Evolutionary conservation across 202 grass and related monocot genomes (phyloP).

Genomic region (Carex sylvatica): DNA sequence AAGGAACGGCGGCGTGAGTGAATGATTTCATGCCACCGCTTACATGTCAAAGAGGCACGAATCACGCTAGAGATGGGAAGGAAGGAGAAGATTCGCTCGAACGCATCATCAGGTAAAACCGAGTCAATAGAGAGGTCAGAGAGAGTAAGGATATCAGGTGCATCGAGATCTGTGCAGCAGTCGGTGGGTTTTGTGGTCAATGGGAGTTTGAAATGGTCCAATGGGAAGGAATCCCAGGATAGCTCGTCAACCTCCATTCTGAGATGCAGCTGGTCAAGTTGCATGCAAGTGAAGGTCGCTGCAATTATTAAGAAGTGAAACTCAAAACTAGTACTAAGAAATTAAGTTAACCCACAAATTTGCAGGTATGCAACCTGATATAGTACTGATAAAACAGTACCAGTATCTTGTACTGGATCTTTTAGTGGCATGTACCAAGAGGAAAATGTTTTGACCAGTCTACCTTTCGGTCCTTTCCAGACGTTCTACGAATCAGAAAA

Average conservation of each 20-base stretch:
- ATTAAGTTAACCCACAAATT: not conserved
- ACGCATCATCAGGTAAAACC: slow-evolving; percentile 63
- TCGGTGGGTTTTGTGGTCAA: not conserved
- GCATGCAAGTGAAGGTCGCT: slow-evolving; percentile 32
- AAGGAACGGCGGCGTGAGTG: slow-evolving; percentile 54
- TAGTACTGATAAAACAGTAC: not conserved
- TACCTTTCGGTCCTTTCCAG: not conserved
- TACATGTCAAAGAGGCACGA: slow-evolving; percentile 60
- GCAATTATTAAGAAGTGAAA: slow-evolving; percentile 28
- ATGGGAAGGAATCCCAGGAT: slow-evolving; percentile 51
- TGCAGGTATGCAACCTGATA: not conserved
- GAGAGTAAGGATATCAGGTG: slow-evolving; percentile 35
- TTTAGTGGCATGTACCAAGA: not conserved
- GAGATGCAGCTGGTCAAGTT: not conserved
- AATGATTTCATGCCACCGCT: slow-evolving; percentile 67
- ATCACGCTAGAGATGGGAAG: slow-evolving; percentile 69
- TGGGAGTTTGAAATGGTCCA: slow-evolving; percentile 32
- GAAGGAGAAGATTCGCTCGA: slow-evolving; percentile 77
- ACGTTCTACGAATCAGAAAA: not conserved
- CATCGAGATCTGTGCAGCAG: slow-evolving; percentile 4
- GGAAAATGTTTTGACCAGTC: not conserved
- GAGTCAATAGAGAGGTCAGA: slow-evolving; percentile 51
- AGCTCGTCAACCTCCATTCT: slow-evolving; percentile 24
- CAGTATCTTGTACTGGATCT: not conserved
- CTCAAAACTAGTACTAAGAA: slow-evolving; percentile 8